These are phyloP conservation scores for Amanita rimosa DNA, from an alignment of 768 basidiomycete species.

Conservation along the genomic window DNA sequence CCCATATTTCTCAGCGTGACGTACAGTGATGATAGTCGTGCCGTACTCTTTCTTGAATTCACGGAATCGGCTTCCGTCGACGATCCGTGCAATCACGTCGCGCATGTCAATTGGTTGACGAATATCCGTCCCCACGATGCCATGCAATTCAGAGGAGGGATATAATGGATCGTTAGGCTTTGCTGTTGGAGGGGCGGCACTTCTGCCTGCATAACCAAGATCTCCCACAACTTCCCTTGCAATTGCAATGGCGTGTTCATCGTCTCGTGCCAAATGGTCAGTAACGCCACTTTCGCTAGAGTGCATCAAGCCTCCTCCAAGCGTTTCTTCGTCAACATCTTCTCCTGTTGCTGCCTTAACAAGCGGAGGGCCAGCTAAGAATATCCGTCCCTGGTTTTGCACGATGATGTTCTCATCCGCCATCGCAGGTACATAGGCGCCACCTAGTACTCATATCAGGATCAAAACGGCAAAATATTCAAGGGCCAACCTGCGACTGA, in stretches of 20 bases:
- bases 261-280: conserved; percentile 77
- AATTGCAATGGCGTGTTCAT: conserved; percentile 76
- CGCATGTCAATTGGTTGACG: conserved; percentile 89
- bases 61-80: conserved; percentile 84
- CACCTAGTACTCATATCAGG: conserved; percentile 32
- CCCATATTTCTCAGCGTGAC: conserved; percentile 9
- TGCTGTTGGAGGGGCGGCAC: conserved; percentile 40
- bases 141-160: conserved; percentile 72
- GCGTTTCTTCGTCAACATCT: conserved; percentile 82
- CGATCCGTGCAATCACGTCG: conserved; percentile 84
- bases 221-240: conserved; percentile 72
- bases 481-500: conserved; percentile 62
- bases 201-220: conserved; percentile 52
- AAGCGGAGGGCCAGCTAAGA: conserved; percentile 88
- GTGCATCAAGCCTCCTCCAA: conserved; percentile 89
- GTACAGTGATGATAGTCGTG: conserved; percentile 76
- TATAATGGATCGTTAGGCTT: conserved; percentile 66
- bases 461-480: background rate
- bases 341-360: conserved; percentile 95
- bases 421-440: conserved; percentile 95
- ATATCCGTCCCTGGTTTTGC: conserved; percentile 85
- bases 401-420: conserved; percentile 91
- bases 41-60: conserved; percentile 98
- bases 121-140: conserved; percentile 84
- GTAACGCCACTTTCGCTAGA: conserved; percentile 87